phyloP scores from a whole-genome alignment of 2,329 filamentous ascomycete species.

The Ceratocystis diversiconidia region DNA sequence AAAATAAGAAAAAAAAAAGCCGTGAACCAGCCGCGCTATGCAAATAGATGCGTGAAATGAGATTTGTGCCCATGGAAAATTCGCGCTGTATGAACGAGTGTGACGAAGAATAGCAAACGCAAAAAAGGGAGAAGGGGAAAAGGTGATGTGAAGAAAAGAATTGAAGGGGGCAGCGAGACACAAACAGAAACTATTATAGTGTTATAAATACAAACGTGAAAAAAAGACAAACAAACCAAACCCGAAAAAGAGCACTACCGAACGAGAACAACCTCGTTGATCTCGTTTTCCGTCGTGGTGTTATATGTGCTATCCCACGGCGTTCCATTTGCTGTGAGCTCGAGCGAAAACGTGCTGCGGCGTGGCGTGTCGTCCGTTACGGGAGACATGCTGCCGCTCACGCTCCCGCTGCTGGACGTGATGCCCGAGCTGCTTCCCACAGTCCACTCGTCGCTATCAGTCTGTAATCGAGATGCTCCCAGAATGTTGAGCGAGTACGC shows the following conservation, averaged over 20 bases:
- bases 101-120: slow-evolving; percentile 9
- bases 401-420: slow-evolving; percentile 27
- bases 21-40: slow-evolving; percentile 13
- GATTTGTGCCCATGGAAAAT: slow-evolving; percentile 12
- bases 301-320: slow-evolving; percentile 28
- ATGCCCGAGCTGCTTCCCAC: slow-evolving; percentile 64
- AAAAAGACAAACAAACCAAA: slow-evolving; percentile 15
- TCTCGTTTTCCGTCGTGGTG: slow-evolving; percentile 29
- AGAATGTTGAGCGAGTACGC: slow-evolving; percentile 34
- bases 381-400: slow-evolving; percentile 37
- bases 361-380: slow-evolving; percentile 31
- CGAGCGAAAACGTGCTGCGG: slow-evolving; percentile 21
- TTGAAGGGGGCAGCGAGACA: background rate
- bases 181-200: slow-evolving; percentile 13
- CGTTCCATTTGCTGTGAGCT: slow-evolving; percentile 27
- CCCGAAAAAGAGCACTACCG: slow-evolving; percentile 23
- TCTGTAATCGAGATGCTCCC: slow-evolving; percentile 28
- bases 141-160: background rate
- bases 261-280: slow-evolving; percentile 33
- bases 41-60: slow-evolving; percentile 12
- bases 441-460: slow-evolving; percentile 77
- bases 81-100: slow-evolving; percentile 12
- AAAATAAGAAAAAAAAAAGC: background rate
- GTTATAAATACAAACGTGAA: slow-evolving; percentile 14
- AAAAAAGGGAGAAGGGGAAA: background rate